Conservation (phyloP, 306 rosid genomes). For the Calophaca sinica region DNA sequence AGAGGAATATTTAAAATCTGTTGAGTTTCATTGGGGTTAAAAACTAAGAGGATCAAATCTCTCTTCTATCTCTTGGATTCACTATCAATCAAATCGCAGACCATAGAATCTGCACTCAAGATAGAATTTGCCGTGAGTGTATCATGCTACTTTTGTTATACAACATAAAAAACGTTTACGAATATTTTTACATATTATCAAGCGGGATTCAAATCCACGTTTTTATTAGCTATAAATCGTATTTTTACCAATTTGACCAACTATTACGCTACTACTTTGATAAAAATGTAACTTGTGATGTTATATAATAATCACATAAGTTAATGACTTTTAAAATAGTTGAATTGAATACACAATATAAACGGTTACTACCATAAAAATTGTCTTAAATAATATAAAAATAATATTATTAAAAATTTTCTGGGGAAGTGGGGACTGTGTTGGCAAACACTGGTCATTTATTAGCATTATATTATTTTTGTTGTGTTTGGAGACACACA, state of each 20-base stretch:
- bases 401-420: neutral
- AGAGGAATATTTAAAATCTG: too few relatives aligned
- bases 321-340: neutral
- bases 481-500: slow-evolving; percentile 22
- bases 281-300: neutral
- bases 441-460: slow-evolving; percentile 35
- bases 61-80: too few relatives aligned
- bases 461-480: slow-evolving; percentile 37
- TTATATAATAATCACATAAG: neutral
- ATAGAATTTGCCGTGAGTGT: slow-evolving; percentile 9
- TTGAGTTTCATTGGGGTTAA: too few relatives aligned
- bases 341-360: neutral
- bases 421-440: slow-evolving; percentile 20
- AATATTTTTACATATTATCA: too few relatives aligned
- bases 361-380: neutral
- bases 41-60: too few relatives aligned
- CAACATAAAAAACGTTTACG: too few relatives aligned
- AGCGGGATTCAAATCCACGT: too few relatives aligned
- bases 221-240: too few relatives aligned
- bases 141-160: neutral
- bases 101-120: too few relatives aligned
- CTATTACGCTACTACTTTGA: neutral
- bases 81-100: too few relatives aligned
- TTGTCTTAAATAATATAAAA: neutral
- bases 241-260: too few relatives aligned